Evolutionary conservation across 805 yeast genomes (phyloP).

Genomic region (Hyphopichia homilentoma): DNA sequence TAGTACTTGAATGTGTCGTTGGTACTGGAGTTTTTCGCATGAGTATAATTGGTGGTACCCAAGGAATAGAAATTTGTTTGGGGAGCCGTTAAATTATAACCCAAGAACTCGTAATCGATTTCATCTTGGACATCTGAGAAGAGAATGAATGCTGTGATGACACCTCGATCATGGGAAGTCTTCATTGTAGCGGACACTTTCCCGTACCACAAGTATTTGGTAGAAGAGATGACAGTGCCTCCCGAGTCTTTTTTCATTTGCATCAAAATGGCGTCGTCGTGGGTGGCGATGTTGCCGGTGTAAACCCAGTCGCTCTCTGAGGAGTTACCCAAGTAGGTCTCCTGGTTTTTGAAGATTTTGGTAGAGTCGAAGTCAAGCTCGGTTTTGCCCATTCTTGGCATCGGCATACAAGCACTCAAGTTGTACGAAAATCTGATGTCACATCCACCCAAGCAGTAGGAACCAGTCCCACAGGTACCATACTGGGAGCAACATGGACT

Average conservation of each 20-base stretch:
- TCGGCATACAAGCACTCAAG: slow-evolving; percentile 75
- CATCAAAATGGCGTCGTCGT: slow-evolving; percentile 52
- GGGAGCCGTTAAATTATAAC: slow-evolving; percentile 60
- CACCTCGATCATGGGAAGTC: slow-evolving; percentile 76
- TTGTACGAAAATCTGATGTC: slow-evolving; percentile 69
- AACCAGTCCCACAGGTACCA: slow-evolving; percentile 78
- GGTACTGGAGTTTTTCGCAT: slow-evolving; percentile 43
- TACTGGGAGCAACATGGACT: slow-evolving; percentile 83
- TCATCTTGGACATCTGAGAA: slow-evolving; percentile 88
- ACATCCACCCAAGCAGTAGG: slow-evolving; percentile 82
- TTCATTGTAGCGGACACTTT: slow-evolving; percentile 65
- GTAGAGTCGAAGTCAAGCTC: slow-evolving; percentile 38
- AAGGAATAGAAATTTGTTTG: slow-evolving; percentile 81
- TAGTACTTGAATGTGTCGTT: slow-evolving; percentile 60
- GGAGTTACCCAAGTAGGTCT: slow-evolving; percentile 66
- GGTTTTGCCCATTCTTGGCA: slow-evolving; percentile 62
- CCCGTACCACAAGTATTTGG: slow-evolving; percentile 86
- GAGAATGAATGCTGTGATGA: slow-evolving; percentile 75
- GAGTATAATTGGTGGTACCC: slow-evolving; percentile 67
- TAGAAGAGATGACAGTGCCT: slow-evolving; percentile 80
- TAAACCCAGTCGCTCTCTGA: slow-evolving; percentile 66
- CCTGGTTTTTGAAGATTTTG: slow-evolving; percentile 17
- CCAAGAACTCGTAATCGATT: slow-evolving; percentile 84
- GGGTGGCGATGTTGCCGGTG: slow-evolving; percentile 51
- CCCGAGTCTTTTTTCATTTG: slow-evolving; percentile 75